A percentile compares a stretch with the other conserved stretches of the same genome.
Evolutionary conservation across 2,329 filamentous ascomycete genomes (phyloP).

Genomic region (Purpureocillium takamizusanense): DNA sequence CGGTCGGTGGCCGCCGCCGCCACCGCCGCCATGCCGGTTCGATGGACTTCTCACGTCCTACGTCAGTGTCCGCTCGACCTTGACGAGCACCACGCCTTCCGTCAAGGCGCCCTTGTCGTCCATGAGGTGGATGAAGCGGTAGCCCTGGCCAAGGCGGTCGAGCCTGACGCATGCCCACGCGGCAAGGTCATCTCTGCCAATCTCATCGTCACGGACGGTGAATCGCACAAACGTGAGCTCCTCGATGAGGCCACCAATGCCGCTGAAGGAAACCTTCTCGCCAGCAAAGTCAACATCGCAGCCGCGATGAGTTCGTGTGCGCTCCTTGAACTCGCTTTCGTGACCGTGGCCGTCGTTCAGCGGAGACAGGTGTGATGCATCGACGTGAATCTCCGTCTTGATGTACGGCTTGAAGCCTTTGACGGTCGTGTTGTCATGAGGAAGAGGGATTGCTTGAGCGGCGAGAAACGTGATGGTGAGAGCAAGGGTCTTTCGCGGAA

Average conservation of each 20-base stretch:
- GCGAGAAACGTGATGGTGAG: constrained; percentile 67
- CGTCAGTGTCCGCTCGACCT: constrained; percentile 53
- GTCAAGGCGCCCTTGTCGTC: constrained; percentile 58
- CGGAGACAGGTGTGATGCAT: constrained; percentile 37
- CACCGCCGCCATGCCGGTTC: not conserved
- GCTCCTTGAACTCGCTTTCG: constrained; percentile 44
- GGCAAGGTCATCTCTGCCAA: constrained; percentile 67
- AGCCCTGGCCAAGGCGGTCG: constrained; percentile 68
- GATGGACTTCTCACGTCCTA: constrained; percentile 1
- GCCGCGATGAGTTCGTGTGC: constrained; percentile 49
- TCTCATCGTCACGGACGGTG: constrained; percentile 80
- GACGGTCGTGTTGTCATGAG: constrained; percentile 36
- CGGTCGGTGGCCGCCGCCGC: no score
- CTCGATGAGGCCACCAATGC: constrained; percentile 49
- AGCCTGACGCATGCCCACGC: constrained; percentile 86
- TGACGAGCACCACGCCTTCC: constrained; percentile 63
- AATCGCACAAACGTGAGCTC: constrained; percentile 70
- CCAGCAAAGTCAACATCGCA: constrained; percentile 53
- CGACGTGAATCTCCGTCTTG: constrained; percentile 76
- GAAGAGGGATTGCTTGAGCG: constrained; percentile 67
- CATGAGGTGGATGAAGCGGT: constrained; percentile 67
- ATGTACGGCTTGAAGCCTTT: constrained; percentile 68
- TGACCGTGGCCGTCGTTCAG: constrained; percentile 30
- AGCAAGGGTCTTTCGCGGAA: constrained; percentile 51
- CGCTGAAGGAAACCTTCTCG: constrained; percentile 48